Evolutionary conservation across 1,139 yeast genomes (phyloP).

Genomic region (Blastobotrys persicus): DNA sequence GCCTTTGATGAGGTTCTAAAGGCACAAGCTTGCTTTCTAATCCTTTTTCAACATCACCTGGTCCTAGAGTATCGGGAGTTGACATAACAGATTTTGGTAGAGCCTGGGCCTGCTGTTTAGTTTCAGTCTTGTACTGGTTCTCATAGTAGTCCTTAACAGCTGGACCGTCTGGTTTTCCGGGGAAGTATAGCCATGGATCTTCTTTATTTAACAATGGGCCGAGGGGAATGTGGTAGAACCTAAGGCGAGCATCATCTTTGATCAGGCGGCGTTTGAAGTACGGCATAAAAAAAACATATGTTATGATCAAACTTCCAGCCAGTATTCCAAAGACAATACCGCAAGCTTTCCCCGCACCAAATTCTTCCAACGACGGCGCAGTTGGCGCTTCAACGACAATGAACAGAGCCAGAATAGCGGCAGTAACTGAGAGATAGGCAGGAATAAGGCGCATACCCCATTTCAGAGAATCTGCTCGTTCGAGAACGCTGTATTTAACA

Average conservation of each 20-base stretch:
- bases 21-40: slow-evolving; percentile 14
- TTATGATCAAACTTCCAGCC: slow-evolving; percentile 52
- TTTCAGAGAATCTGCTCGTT: slow-evolving; percentile 51
- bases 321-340: slow-evolving; percentile 59
- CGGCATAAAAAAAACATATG: slow-evolving; percentile 59
- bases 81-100: background rate
- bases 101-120: background rate
- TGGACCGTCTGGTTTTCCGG: background rate
- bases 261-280: slow-evolving; percentile 60
- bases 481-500: slow-evolving; percentile 61
- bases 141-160: slow-evolving; percentile 9
- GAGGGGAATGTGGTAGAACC: slow-evolving; percentile 52
- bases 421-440: slow-evolving; percentile 56
- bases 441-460: slow-evolving; percentile 63
- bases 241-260: slow-evolving; percentile 65
- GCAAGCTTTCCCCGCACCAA: slow-evolving; percentile 20
- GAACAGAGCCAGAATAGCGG: slow-evolving; percentile 59
- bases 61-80: slow-evolving; percentile 9
- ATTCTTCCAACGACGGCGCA: slow-evolving; percentile 23
- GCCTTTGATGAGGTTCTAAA: slow-evolving; percentile 9
- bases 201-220: slow-evolving; percentile 50
- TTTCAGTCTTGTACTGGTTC: background rate
- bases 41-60: slow-evolving; percentile 14
- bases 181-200: slow-evolving; percentile 5
- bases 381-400: slow-evolving; percentile 37